phyloP scores from a whole-genome alignment of 176 grass and related monocot species.

The Zea mays region DNA sequence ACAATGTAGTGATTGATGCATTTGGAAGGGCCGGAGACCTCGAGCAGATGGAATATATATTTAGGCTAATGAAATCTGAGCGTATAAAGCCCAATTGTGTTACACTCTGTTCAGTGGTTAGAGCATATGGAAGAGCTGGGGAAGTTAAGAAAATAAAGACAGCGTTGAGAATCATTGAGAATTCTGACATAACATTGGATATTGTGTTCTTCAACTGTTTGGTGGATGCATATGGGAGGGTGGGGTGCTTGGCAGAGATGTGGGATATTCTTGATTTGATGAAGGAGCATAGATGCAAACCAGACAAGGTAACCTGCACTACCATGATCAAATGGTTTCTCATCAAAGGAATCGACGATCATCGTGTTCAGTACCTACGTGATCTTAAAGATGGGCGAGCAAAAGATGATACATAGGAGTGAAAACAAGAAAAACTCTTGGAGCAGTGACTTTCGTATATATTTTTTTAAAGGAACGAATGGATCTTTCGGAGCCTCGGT shows the following conservation, averaged over 20 bases:
- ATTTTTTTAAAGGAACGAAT: slow-evolving; percentile 9
- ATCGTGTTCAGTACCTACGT: slow-evolving; percentile 69
- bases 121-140: slow-evolving; percentile 78
- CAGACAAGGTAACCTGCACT: slow-evolving; percentile 81
- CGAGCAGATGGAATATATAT: slow-evolving; percentile 89
- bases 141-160: slow-evolving; percentile 73
- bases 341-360: slow-evolving; percentile 73
- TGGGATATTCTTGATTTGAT: slow-evolving; percentile 80
- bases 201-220: slow-evolving; percentile 94
- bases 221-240: slow-evolving; percentile 86
- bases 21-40: slow-evolving; percentile 80
- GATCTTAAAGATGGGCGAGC: slow-evolving; percentile 50
- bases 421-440: slow-evolving; percentile 17
- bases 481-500: not conserved
- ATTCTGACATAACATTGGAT: slow-evolving; percentile 83
- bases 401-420: slow-evolving; percentile 30
- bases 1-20: slow-evolving; percentile 94
- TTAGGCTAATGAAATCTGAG: slow-evolving; percentile 97
- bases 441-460: not conserved
- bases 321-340: slow-evolving; percentile 97
- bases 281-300: slow-evolving; percentile 52
- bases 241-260: slow-evolving; percentile 85
- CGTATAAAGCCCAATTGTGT: slow-evolving; percentile 88
- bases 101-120: slow-evolving; percentile 83
- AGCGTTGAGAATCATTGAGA: slow-evolving; percentile 67